Evolutionary conservation across 306 rosid genomes (phyloP).

Genomic region (Lathyrus tuberosus): DNA sequence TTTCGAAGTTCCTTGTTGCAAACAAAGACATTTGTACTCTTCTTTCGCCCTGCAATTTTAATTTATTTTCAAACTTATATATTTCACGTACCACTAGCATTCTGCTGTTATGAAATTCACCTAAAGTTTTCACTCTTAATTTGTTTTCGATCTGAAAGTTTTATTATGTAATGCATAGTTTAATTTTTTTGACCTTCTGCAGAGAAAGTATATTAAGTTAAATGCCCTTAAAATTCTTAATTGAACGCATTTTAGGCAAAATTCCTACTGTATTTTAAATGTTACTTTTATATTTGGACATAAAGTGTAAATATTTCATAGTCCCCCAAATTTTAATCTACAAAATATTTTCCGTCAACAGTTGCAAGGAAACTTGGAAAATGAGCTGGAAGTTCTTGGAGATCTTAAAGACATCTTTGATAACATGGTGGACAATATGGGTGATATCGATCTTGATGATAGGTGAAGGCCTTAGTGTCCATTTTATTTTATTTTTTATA

Average conservation of each 20-base stretch:
- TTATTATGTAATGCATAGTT: conserved; percentile 19
- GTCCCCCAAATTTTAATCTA: conserved; percentile 8
- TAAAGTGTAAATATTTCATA: neutral
- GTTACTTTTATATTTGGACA: neutral
- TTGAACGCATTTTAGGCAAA: conserved; percentile 10
- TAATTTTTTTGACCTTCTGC: conserved; percentile 13
- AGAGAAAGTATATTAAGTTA: conserved; percentile 7
- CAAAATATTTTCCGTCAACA: conserved; percentile 39
- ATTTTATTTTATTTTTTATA: neutral
- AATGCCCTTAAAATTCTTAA: neutral
- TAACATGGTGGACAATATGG: conserved; percentile 58
- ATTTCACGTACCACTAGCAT: conserved; percentile 27
- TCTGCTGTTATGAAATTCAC: neutral
- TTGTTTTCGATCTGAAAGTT: conserved; percentile 10
- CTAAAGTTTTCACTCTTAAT: neutral
- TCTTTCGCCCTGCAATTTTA: conserved; percentile 24
- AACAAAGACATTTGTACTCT: conserved; percentile 57
- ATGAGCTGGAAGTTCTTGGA: conserved; percentile 68
- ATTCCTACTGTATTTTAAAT: conserved; percentile 1
- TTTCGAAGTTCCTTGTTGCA: conserved; percentile 46
- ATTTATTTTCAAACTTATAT: conserved; percentile 1
- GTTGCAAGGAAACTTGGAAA: conserved; percentile 73
- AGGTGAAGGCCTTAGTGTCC: conserved; percentile 47
- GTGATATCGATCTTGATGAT: conserved; percentile 56
- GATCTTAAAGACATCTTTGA: conserved; percentile 51